Evolutionary conservation across 192 early-diverging fungal genomes (phyloP), one percentile per base, ranked within the genome.

Genomic region (Anaeromyces robustus): DNA sequence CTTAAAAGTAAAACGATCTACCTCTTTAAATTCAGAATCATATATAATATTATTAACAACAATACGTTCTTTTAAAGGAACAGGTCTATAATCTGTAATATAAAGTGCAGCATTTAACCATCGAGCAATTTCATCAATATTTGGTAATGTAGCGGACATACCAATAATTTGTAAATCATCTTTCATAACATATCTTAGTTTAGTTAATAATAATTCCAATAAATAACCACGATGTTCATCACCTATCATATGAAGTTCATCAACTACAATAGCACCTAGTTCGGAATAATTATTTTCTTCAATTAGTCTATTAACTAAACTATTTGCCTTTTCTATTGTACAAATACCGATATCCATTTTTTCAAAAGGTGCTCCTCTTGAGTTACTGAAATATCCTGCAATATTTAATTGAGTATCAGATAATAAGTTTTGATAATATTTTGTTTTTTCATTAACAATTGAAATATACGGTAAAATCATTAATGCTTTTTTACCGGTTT

Each of bases 91-190:
- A 29, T 19, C 77, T 7, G 86, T 85, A 2, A 82, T 41, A 81
- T 86, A 85, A 4, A 85, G 29, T 19, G 77, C 37, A 30, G 85
- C 85, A 77, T 87, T 78, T n/a, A 85, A 68, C 85, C 85, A 85
- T 22, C 77, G 31, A 30, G 85, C 85, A 68, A 81, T 30, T 26
- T 80, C 84, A 77, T 85, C 80, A 29, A 85, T 80, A 68, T 85
- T 86, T 3, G 84, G 85, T n/a, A 86, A 30, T 28, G 84, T 85
- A 9, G 85, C 84, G 12, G 85, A 85, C 85, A 85, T 85, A 12
- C 86, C 85, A 87, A 85, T 82, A 29, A 85, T 43, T 77, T 85
- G 85, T n/a, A 85, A 30, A 19, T 81, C 43, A 13, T 78, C 85
- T 18, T n/a, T 43, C 29, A 84, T 18, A 17, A 85, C 41, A 77